Evolutionary conservation across 257 asterid species (phyloP).

Genomic region (Solanum rostratum): DNA sequence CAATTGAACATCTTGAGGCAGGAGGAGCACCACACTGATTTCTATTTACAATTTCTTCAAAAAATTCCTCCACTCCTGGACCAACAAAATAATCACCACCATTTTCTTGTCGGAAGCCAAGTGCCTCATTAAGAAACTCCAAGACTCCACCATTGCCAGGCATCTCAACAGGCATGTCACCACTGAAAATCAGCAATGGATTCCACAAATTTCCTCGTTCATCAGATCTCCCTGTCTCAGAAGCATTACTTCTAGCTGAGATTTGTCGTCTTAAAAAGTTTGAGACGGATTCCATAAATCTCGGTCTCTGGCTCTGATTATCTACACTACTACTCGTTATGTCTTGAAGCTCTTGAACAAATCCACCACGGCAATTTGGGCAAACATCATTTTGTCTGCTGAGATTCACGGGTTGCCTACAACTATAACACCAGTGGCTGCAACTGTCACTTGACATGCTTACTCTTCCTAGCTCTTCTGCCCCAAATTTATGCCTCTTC

Average conservation of each 20-base stretch:
- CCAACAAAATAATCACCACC: conserved; percentile 86
- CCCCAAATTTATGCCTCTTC: background rate
- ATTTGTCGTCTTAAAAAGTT: conserved; percentile 64
- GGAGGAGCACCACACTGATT: conserved; percentile 62
- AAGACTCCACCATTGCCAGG: conserved; percentile 58
- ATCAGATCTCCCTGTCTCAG: conserved; percentile 20
- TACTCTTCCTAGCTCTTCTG: conserved; percentile 18
- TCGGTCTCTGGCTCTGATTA: conserved; percentile 50
- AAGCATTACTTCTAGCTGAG: conserved; percentile 21
- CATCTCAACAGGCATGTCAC: conserved; percentile 67
- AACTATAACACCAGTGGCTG: conserved; percentile 82
- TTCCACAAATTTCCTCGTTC: conserved; percentile 45
- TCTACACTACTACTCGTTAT: conserved; percentile 23
- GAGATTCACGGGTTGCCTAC: conserved; percentile 62
- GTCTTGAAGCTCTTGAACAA: conserved; percentile 74
- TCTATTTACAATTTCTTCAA: conserved; percentile 44
- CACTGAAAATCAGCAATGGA: conserved; percentile 70
- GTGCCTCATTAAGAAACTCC: conserved; percentile 70
- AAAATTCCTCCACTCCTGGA: conserved; percentile 78
- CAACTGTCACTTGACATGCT: conserved; percentile 51
- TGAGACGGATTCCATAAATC: conserved; percentile 57
- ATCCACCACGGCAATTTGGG: conserved; percentile 61
- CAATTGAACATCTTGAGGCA: conserved; percentile 59
- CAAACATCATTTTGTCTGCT: conserved; percentile 26
- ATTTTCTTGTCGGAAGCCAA: conserved; percentile 65